Conservation (phyloP, 495 filamentous ascomycete species). For the Daldinia concentrica region DNA sequence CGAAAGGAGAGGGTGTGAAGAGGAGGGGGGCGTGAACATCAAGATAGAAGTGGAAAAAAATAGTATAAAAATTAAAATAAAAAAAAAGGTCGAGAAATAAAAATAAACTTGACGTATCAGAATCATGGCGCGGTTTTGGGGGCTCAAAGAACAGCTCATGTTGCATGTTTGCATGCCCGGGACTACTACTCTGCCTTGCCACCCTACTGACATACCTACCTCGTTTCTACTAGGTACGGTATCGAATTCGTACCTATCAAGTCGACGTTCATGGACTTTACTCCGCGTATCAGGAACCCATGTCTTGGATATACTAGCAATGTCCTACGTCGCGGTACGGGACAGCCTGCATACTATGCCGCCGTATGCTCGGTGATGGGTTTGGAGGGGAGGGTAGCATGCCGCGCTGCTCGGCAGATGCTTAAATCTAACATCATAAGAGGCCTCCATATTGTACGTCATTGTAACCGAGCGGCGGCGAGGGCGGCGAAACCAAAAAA, state of each 20-base stretch:
- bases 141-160: conserved; percentile 37
- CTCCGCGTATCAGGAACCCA: conserved; percentile 20
- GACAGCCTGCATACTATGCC: conserved; percentile 27
- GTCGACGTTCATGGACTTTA: conserved; percentile 15
- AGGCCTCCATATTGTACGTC: conserved; percentile 29
- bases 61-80: neutral
- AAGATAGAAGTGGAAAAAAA: neutral
- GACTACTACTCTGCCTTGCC: conserved; percentile 38
- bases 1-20: neutral
- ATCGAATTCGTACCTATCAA: conserved; percentile 24
- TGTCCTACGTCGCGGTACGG: conserved; percentile 9
- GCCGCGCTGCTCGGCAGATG: conserved; percentile 31
- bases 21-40: neutral
- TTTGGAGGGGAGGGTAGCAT: conserved; percentile 16
- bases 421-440: conserved; percentile 16
- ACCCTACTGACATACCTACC: conserved; percentile 30
- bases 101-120: conserved; percentile 35
- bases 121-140: conserved; percentile 34
- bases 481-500: conserved; percentile 18
- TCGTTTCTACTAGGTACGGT: conserved; percentile 21
- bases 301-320: conserved; percentile 16
- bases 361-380: conserved; percentile 14
- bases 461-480: conserved; percentile 7
- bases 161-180: conserved; percentile 30
- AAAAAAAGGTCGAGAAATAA: neutral